A percentile compares a stretch with the other conserved stretches of the same genome.
These are phyloP conservation scores for Lichtheimia ornata DNA, from an alignment of 371 early-diverging fungal species.

Conservation along the genomic window DNA sequence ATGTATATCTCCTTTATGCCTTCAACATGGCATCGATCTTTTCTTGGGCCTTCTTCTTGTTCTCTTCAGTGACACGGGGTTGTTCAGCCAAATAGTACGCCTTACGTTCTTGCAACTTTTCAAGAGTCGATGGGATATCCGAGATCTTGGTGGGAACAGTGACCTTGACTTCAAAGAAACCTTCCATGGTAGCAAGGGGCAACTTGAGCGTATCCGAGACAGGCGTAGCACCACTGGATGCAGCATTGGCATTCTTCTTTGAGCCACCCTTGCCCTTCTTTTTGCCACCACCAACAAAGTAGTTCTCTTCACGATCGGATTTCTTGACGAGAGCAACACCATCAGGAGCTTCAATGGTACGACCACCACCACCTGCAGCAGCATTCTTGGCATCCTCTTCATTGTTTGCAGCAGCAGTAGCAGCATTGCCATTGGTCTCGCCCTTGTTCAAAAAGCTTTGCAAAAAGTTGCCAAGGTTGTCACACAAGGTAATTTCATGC, in stretches of 20 bases:
- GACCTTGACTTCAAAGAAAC: constrained; percentile 81
- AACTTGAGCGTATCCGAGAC: constrained; percentile 74
- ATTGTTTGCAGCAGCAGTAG: constrained; percentile 21
- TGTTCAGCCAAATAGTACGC: constrained; percentile 75
- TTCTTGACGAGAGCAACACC: constrained; percentile 71
- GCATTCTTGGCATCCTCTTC: constrained; percentile 35
- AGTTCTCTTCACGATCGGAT: constrained; percentile 57
- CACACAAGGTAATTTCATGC: constrained; percentile 83
- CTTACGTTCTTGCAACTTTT: constrained; percentile 72
- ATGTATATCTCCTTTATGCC: constrained; percentile 7
- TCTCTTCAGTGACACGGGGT: constrained; percentile 77
- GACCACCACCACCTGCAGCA: not conserved
- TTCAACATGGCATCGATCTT: constrained; percentile 73
- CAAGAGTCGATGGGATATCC: constrained; percentile 73
- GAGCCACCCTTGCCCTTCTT: constrained; percentile 47
- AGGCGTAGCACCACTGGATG: constrained; percentile 33
- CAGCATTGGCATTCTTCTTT: constrained; percentile 47
- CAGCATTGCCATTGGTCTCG: constrained; percentile 3
- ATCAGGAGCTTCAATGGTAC: constrained; percentile 42
- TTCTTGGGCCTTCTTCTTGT: constrained; percentile 86
- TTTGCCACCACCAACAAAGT: constrained; percentile 65
- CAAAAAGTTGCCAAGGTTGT: constrained; percentile 76
- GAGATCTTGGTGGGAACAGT: constrained; percentile 73
- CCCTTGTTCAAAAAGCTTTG: constrained; percentile 32
- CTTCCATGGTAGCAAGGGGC: constrained; percentile 80